Conservation (phyloP, 2,329 filamentous ascomycete species). For the Clonostachys byssicola region DNA sequence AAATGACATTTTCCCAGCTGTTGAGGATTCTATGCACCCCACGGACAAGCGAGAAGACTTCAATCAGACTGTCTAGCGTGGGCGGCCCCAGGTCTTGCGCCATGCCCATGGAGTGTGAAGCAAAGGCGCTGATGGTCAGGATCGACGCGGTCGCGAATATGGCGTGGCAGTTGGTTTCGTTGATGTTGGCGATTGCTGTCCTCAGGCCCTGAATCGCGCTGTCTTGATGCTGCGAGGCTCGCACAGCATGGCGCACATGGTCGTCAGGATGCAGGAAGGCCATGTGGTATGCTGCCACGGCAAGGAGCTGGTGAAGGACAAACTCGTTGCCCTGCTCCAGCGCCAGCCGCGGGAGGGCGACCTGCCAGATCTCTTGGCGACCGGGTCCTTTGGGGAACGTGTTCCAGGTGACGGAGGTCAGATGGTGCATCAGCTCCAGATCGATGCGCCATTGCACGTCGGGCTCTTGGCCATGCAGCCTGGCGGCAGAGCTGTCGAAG, state of each 20-base stretch:
- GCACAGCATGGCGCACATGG: slow-evolving; percentile 11
- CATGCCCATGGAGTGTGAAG: slow-evolving; percentile 6
- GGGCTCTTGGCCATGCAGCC: background rate
- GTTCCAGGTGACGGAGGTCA: slow-evolving; percentile 17
- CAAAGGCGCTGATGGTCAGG: slow-evolving; percentile 22
- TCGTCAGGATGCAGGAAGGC: slow-evolving; percentile 16
- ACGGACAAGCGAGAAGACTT: slow-evolving; percentile 20
- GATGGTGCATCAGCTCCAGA: slow-evolving; percentile 29
- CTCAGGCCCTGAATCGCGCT: slow-evolving; percentile 21
- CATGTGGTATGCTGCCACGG: slow-evolving; percentile 20
- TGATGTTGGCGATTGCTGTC: slow-evolving; percentile 13
- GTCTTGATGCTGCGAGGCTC: slow-evolving; percentile 24
- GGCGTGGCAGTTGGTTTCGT: slow-evolving; percentile 20
- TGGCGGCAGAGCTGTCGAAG: background rate
- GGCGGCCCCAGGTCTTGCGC: slow-evolving; percentile 4
- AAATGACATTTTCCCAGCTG: slow-evolving; percentile 10
- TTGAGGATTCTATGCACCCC: slow-evolving; percentile 22
- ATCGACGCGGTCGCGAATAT: slow-evolving; percentile 23
- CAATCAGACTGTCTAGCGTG: slow-evolving; percentile 20
- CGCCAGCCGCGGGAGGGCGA: slow-evolving; percentile 15
- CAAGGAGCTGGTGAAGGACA: slow-evolving; percentile 23
- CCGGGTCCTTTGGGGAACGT: slow-evolving; percentile 18
- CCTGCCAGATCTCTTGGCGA: slow-evolving; percentile 17
- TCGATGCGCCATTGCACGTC: slow-evolving; percentile 20
- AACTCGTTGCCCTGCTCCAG: slow-evolving; percentile 12